phyloP scores from a whole-genome alignment of 768 basidiomycete genomes.

The Tulasnella sp. region DNA sequence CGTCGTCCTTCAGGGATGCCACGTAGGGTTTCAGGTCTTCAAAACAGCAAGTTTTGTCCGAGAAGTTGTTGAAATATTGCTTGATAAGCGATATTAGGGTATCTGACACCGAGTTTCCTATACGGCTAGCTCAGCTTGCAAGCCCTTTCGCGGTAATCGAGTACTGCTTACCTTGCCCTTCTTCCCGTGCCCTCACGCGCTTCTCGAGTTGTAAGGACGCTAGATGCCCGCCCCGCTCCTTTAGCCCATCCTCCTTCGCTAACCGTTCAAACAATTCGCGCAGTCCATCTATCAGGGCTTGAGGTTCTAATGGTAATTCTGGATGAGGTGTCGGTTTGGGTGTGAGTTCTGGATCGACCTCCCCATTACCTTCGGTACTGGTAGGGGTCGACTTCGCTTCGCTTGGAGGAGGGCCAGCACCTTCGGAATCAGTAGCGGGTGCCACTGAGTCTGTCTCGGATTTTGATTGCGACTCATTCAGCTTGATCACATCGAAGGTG shows the following conservation, averaged over 20 bases:
- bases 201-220: slow-evolving; percentile 74
- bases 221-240: slow-evolving; percentile 69
- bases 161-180: slow-evolving; percentile 12
- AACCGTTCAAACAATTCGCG: slow-evolving; percentile 53
- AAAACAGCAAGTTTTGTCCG: slow-evolving; percentile 79
- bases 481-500: slow-evolving; percentile 47
- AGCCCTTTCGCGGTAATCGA: not conserved
- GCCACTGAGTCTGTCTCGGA: not conserved
- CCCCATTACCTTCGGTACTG: slow-evolving; percentile 24
- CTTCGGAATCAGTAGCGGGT: slow-evolving; percentile 25
- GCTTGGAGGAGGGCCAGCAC: not conserved
- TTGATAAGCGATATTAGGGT: not conserved
- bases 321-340: slow-evolving; percentile 15
- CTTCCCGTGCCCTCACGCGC: slow-evolving; percentile 40
- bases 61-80: slow-evolving; percentile 64
- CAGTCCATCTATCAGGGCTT: slow-evolving; percentile 41
- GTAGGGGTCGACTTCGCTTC: not conserved
- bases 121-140: not conserved
- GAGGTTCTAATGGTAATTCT: slow-evolving; percentile 27
- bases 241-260: slow-evolving; percentile 56
- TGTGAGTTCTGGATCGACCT: slow-evolving; percentile 25
- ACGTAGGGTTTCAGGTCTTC: slow-evolving; percentile 78
- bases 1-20: slow-evolving; percentile 35
- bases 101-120: not conserved
- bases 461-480: slow-evolving; percentile 27